phyloP scores from a whole-genome alignment of 1,284 basidiomycete genomes.

The Ceratobasidium sp. region DNA sequence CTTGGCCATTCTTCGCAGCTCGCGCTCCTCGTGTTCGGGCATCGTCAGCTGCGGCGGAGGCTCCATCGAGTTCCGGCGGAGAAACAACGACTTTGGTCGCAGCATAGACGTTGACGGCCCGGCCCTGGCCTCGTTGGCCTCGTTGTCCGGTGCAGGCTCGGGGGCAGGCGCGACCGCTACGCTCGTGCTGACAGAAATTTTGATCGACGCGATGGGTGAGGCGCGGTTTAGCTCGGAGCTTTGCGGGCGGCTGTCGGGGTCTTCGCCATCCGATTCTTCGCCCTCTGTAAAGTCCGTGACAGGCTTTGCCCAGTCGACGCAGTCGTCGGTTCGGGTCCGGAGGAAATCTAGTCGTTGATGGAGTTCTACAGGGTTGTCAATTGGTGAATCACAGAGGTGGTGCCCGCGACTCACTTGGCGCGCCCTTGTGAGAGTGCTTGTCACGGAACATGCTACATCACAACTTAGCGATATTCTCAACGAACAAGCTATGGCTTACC shows the following conservation, averaged over 20 bases:
- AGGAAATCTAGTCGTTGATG: not conserved
- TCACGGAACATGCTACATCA: conserved; percentile 72
- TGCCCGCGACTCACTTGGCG: conserved; percentile 69
- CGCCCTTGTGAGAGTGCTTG: conserved; percentile 63
- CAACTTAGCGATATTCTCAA: conserved; percentile 69
- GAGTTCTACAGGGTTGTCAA: not conserved
- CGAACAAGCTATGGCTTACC: conserved; percentile 73
- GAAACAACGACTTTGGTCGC: conserved; percentile 55
- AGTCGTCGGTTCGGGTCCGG: conserved; percentile 18
- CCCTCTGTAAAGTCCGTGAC: conserved; percentile 27
- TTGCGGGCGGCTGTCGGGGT: conserved; percentile 28
- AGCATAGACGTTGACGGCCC: conserved; percentile 65
- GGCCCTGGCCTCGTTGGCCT: conserved; percentile 46
- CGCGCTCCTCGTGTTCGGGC: conserved; percentile 67
- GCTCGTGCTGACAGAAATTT: conserved; percentile 1
- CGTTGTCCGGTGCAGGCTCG: conserved; percentile 62
- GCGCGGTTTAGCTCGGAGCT: conserved; percentile 14
- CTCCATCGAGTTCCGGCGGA: not conserved
- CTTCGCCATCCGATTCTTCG: conserved; percentile 33
- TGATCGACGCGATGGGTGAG: conserved; percentile 1
- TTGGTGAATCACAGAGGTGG: conserved; percentile 50
- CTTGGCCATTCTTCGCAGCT: conserved; percentile 66
- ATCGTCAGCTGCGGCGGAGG: conserved; percentile 15
- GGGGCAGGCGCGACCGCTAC: not conserved
- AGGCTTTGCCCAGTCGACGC: conserved; percentile 34